Conservation (phyloP, 768 basidiomycete genomes). For the Naematelia aurantialba region DNA sequence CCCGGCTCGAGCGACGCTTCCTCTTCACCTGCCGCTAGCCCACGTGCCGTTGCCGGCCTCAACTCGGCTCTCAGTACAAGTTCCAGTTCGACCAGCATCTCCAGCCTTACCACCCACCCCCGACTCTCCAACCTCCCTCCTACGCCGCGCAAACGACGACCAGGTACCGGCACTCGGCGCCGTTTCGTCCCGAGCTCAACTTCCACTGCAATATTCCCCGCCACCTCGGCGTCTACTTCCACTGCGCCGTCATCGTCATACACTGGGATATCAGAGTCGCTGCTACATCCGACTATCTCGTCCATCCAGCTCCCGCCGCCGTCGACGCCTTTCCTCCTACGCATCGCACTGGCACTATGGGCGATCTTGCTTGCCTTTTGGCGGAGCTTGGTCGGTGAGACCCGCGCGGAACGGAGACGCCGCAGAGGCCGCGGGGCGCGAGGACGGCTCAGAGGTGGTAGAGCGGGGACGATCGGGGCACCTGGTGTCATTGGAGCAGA, state of each 20-base stretch:
- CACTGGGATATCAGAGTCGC: neutral
- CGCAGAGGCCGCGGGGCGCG: neutral
- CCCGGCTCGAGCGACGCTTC: neutral
- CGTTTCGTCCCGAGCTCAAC: too few species aligned
- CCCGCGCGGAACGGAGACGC: constrained; percentile 23
- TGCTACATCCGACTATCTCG: constrained; percentile 22
- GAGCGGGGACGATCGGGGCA: neutral
- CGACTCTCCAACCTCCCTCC: neutral
- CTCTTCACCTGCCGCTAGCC: neutral
- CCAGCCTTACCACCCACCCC: too few species aligned
- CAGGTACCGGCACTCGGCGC: too few species aligned
- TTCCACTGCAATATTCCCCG: too few species aligned
- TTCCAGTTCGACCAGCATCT: neutral
- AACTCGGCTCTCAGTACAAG: neutral
- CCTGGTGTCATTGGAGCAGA: neutral
- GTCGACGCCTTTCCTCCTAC: constrained; percentile 31
- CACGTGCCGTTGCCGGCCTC: too few species aligned
- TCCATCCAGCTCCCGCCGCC: constrained; percentile 40
- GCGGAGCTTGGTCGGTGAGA: constrained; percentile 42
- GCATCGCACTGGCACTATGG: constrained; percentile 38
- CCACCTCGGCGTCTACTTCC: neutral
- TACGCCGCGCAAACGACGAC: neutral
- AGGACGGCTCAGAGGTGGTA: neutral
- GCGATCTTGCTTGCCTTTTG: constrained; percentile 41
- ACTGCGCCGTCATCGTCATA: neutral